Conservation (phyloP, 108 stramenopile species). For the Poteriospumella lacustris region DNA sequence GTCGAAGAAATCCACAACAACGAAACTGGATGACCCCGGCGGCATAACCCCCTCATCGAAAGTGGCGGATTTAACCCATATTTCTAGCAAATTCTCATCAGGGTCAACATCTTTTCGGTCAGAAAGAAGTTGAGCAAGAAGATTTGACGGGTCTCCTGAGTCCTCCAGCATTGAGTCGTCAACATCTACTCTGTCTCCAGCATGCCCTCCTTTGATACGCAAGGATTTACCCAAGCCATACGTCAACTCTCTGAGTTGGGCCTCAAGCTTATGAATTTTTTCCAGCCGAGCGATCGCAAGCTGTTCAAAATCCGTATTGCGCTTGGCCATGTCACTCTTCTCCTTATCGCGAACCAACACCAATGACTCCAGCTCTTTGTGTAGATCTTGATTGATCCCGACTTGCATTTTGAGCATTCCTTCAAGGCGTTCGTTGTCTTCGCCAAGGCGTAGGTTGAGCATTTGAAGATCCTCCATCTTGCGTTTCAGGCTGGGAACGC, state of each 20-base stretch:
- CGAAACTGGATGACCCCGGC: constrained; percentile 50
- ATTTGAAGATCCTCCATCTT: constrained; percentile 53
- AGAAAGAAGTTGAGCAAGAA: background rate
- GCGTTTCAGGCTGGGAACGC: constrained; percentile 43
- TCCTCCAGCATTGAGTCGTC: background rate
- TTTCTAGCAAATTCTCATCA: constrained; percentile 61
- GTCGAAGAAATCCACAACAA: constrained; percentile 62
- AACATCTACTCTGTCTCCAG: background rate
- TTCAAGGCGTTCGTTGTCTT: constrained; percentile 58
- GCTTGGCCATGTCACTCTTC: constrained; percentile 40
- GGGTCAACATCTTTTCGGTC: constrained; percentile 40
- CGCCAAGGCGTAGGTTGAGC: constrained; percentile 44
- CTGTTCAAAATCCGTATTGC: constrained; percentile 51
- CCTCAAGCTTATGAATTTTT: constrained; percentile 50
- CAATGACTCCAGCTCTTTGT: constrained; percentile 55
- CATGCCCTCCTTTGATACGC: background rate
- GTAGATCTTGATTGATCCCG: constrained; percentile 57
- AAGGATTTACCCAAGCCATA: constrained; percentile 12
- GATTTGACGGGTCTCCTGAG: background rate
- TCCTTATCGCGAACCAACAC: constrained; percentile 32
- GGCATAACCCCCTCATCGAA: constrained; percentile 42
- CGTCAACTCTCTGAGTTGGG: constrained; percentile 46
- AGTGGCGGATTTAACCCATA: constrained; percentile 53
- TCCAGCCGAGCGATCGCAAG: constrained; percentile 45
- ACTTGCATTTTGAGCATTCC: constrained; percentile 64